Evolutionary conservation across 78 protist species (phyloP).

Genomic region (slime mould (Dictyostelium discoideum)): dicty_2.7 NC_007089.4:301001-301500

Average conservation of each 20-base stretch:
- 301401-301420: conserved; percentile 2
- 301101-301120: background rate
- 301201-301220: background rate
- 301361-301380: background rate
- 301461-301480: background rate
- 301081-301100: background rate
- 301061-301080: background rate
- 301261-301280: background rate
- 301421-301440: background rate
- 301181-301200: background rate
- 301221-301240: background rate
- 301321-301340: background rate
- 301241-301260: background rate
- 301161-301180: background rate
- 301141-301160: background rate
- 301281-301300: background rate
- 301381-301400: background rate
- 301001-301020: background rate
- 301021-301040: background rate
- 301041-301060: background rate
- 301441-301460: background rate
- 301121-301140: background rate
- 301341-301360: background rate
- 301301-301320: background rate
- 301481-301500: conserved; percentile 40